Conservation (phyloP, 2,329 filamentous ascomycete genomes). For the Fusarium nygamai region DNA sequence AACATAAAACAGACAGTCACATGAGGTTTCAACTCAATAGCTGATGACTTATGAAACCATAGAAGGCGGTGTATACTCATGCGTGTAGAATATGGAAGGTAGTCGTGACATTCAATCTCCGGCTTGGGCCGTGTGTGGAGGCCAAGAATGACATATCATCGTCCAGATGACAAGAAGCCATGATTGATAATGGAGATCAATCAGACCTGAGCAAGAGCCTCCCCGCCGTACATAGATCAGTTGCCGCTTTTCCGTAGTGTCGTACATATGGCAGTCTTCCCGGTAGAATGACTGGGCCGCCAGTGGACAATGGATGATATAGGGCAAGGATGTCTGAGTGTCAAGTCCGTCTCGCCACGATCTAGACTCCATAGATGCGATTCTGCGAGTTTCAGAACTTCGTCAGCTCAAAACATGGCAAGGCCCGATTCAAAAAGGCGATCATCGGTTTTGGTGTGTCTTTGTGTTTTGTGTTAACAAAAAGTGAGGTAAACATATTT, state of each 20-base stretch:
- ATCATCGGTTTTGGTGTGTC: not conserved
- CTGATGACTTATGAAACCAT: not conserved
- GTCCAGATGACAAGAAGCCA: not conserved
- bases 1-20: not conserved
- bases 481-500: not conserved
- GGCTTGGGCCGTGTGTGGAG: not conserved
- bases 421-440: not conserved
- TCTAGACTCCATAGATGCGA: slow-evolving; percentile 25
- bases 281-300: slow-evolving; percentile 1
- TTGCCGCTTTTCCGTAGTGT: slow-evolving; percentile 21
- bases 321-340: slow-evolving; percentile 9
- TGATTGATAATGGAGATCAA: slow-evolving; percentile 1
- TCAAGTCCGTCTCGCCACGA: slow-evolving; percentile 30
- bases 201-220: not conserved
- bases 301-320: slow-evolving; percentile 5
- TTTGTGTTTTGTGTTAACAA: slow-evolving; percentile 2
- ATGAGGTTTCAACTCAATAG: not conserved
- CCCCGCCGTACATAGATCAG: not conserved
- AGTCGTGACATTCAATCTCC: not conserved
- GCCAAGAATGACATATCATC: not conserved
- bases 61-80: not conserved
- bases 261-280: slow-evolving; percentile 15
- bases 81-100: not conserved
- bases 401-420: slow-evolving; percentile 20
- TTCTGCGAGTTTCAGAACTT: slow-evolving; percentile 23